These are phyloP conservation scores for Annulohypoxylon bovei DNA, from an alignment of 495 filamentous ascomycete genomes.

Conservation along the genomic window DNA sequence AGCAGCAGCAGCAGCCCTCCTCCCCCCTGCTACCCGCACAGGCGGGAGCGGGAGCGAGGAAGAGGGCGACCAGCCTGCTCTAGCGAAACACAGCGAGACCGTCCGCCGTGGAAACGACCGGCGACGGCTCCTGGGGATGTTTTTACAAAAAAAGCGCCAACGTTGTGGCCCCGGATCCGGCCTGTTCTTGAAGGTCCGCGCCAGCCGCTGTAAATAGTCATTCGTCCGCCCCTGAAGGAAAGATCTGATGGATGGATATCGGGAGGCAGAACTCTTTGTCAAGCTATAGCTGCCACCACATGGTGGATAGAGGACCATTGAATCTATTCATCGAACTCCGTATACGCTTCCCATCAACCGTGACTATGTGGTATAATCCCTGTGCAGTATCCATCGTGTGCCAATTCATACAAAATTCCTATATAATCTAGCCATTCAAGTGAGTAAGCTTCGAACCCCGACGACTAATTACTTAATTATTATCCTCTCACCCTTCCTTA, in stretches of 20 bases:
- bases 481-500: not conserved
- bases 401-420: not conserved
- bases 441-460: too few relatives aligned
- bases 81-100: conserved; percentile 40
- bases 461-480: too few relatives aligned
- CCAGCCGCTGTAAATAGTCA: conserved; percentile 37
- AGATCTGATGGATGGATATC: conserved; percentile 22
- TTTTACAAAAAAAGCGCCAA: conserved; percentile 32
- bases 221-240: conserved; percentile 18
- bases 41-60: conserved; percentile 11
- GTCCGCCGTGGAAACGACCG: conserved; percentile 26
- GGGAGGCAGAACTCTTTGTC: conserved; percentile 27
- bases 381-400: not conserved
- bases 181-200: conserved; percentile 25
- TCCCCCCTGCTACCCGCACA: conserved; percentile 17
- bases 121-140: conserved; percentile 44
- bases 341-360: not conserved
- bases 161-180: conserved; percentile 25
- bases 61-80: conserved; percentile 20
- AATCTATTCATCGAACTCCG: conserved; percentile 51
- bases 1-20: conserved; percentile 5
- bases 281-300: conserved; percentile 41
- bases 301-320: conserved; percentile 53
- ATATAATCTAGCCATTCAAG: too few relatives aligned
- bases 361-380: conserved; percentile 13